Base-by-base conservation (phyloP, 2,329 filamentous ascomycete genomes). In the Cryphonectria parasitica region DNA sequence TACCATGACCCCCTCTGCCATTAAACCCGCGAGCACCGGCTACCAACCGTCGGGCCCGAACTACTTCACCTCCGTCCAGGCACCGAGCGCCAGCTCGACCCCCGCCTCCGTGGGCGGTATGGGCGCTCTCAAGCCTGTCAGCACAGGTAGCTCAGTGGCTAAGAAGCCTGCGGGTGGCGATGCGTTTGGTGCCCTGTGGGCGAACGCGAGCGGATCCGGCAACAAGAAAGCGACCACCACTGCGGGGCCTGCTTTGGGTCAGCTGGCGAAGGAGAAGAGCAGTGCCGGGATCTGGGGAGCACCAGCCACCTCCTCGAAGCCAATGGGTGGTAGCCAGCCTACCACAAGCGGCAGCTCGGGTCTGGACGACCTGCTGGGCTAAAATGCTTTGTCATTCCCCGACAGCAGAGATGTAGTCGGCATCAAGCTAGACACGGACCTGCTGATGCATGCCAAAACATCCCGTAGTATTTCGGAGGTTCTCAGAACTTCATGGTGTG, bases 241-340 rank as follows among this genome's bases (percentile, higher is more conserved):
- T 68, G 86, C 90, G 71, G 92, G 91, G 0, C 91, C 94, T 66
- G 95, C 95, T 69, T 88, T 99, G 82, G 95, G 94, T 41, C 95
- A 97, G 80, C 89, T 99, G 81, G 95, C 95, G n/a, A 98, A 98
- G 85, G 94, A 98, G 82, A 98, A 98, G 87, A 96, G 94, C 71
- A 94, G 91, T 76, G 94, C 95, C 22, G 94, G 95, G 10, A 93
- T 99, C 74, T 99, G 97, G 94, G 96, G 95, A 25, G 88, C 92
- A 0, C 86, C 91, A 22, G 85, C 89, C 64, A 72, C 83, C 74
- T 73, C 73, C 34, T 45, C 76, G n/a, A 78, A 81, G 73, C 75
- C 79, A 0, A 73, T 76, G 4, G 74, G 74, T 66, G 75, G 75
- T 64, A 72, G 76, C 71, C 71, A 71, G 56, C 66, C 69, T 3